Percentiles rank a stretch among this genome's conserved stretches.
phyloP scores from a whole-genome alignment of 1,284 basidiomycete species.

The Boletus semigastroideus region DNA sequence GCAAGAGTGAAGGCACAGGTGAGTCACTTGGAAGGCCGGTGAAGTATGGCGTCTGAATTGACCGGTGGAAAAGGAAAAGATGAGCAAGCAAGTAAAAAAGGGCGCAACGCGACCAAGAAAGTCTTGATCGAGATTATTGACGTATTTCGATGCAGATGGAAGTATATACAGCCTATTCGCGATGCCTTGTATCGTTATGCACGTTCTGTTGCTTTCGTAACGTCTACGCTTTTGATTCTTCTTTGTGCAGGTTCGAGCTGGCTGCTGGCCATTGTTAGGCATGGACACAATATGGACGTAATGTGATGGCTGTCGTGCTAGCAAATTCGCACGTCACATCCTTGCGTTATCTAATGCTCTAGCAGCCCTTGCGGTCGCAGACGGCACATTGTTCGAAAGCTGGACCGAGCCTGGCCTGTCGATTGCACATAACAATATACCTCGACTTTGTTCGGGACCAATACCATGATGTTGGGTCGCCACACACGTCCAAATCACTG shows the following conservation, averaged over 20 bases:
- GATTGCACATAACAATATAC: not conserved
- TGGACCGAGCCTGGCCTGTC: not conserved
- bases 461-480: not conserved
- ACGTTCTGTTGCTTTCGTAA: slow-evolving; percentile 10
- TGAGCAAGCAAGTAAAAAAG: slow-evolving; percentile 30
- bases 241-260: not conserved
- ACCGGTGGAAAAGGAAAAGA: slow-evolving; percentile 27
- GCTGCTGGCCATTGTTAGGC: not conserved
- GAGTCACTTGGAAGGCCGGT: slow-evolving; percentile 4
- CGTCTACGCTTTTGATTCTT: slow-evolving; percentile 3
- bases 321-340: not conserved
- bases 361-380: not conserved
- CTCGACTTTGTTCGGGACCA: not conserved
- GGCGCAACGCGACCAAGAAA: slow-evolving; percentile 22
- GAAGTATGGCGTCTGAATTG: not conserved
- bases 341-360: not conserved
- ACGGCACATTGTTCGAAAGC: not conserved
- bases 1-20: slow-evolving; percentile 49
- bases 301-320: not conserved
- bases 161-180: slow-evolving; percentile 10
- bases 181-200: slow-evolving; percentile 19
- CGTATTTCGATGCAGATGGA: not conserved
- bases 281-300: not conserved
- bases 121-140: slow-evolving; percentile 21
- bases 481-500: not conserved